phyloP scores from a whole-genome alignment of 2,329 filamentous ascomycete species.

The Aspergillus sp. region DNA sequence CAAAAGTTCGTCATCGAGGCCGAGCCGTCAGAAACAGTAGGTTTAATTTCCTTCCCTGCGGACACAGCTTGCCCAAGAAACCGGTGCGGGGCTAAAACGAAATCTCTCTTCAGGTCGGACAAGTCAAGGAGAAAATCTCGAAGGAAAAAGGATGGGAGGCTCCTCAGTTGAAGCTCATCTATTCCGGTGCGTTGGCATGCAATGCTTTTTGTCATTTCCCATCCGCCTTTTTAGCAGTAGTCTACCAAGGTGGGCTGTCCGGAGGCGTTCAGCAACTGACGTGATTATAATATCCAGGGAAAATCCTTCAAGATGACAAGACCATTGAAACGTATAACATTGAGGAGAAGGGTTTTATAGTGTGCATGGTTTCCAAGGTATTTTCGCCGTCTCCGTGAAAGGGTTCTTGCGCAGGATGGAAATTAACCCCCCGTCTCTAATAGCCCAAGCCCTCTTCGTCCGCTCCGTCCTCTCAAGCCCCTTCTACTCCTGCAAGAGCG shows the following conservation, averaged over 20 bases:
- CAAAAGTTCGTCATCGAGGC: slow-evolving; percentile 96
- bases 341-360: slow-evolving; percentile 98
- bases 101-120: slow-evolving; percentile 57
- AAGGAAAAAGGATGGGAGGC: slow-evolving; percentile 91
- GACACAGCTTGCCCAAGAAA: slow-evolving; percentile 6
- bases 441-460: slow-evolving; percentile 60
- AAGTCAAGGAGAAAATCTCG: slow-evolving; percentile 87
- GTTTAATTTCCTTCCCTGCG: slow-evolving; percentile 22
- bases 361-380: slow-evolving; percentile 98
- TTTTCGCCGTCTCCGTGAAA: slow-evolving; percentile 7
- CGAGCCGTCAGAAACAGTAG: slow-evolving; percentile 83
- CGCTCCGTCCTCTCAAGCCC: slow-evolving; percentile 26
- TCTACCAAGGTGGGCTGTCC: neutral
- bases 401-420: neutral
- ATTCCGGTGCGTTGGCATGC: slow-evolving; percentile 62
- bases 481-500: slow-evolving; percentile 32
- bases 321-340: slow-evolving; percentile 96
- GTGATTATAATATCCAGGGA: slow-evolving; percentile 52
- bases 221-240: slow-evolving; percentile 8
- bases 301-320: slow-evolving; percentile 96
- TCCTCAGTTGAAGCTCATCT: slow-evolving; percentile 89
- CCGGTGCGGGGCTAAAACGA: slow-evolving; percentile 29
- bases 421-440: slow-evolving; percentile 7
- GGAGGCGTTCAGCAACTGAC: neutral
- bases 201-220: neutral